Evolutionary conservation across 805 yeast species (phyloP), one percentile per base, ranked within the genome.

Genomic region (Lipomyces sp.): DNA sequence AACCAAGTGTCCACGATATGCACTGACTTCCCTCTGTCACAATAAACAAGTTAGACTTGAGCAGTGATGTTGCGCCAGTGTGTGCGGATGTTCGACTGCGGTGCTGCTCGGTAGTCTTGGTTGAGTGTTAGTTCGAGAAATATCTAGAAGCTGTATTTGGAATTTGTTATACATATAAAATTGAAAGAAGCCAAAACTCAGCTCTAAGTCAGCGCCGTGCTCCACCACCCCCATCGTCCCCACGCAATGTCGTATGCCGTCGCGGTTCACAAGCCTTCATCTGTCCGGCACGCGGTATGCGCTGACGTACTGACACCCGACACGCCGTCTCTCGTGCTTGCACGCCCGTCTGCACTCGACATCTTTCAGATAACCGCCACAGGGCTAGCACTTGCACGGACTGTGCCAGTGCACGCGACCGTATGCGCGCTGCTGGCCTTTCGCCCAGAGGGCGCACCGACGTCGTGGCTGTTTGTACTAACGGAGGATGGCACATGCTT

Each of bases 281-380:
- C 61, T 22, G 57, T 57, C 23, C 42, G 60, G 23, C 46, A 55
- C 21, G 51, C 61, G 8, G 49, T 51, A 28, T 55, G 57, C 32
- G 45, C 59, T n/a, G 51, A 55, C 36, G 22, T 55, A 6, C 43
- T 48, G 21, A 41, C 14, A 19, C 35, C 49, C 2, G 53, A 46
- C 24, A 43, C 8, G 26, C 39, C 21, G 19, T 36, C 59, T 19
- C 51, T 55, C 19, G 49, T 51, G 10, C 53, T 55, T 23, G 59
- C 58, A 21, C 49, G 49, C 14, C 53, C 59, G 21, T 16, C 53
- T 5, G 44, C 59, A 8, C 21, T 55, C 37, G 59, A 55, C 38
- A 42, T 55, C 22, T 42, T 47, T 43, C 29, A 46, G 31, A 43
- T 55, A 37, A 23, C 43, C 23, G 33, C 50, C 16, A 22, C 41